phyloP scores from a whole-genome alignment of 305 asterid genomes.

The Plantago lanceolata region DNA sequence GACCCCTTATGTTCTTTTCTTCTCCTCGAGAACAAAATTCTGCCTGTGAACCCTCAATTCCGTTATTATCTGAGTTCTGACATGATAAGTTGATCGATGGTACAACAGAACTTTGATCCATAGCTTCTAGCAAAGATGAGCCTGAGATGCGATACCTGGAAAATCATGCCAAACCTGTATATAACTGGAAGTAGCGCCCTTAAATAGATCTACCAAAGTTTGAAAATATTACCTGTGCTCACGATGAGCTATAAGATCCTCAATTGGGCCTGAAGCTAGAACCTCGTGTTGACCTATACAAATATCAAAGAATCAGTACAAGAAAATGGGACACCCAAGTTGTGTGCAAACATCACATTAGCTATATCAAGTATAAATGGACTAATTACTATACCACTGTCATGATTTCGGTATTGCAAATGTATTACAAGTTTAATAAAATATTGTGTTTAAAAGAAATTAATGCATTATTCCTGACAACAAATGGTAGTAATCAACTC shows the following conservation, averaged over 20 bases:
- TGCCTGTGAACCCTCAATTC: constrained; percentile 40
- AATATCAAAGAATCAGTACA: constrained; percentile 18
- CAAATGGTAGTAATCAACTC: too few species aligned
- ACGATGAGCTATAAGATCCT: constrained; percentile 99
- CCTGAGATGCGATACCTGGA: constrained; percentile 97
- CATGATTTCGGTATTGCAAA: too few species aligned
- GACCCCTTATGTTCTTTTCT: constrained; percentile 73
- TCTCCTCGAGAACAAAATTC: constrained; percentile 54
- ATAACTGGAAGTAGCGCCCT: too few species aligned
- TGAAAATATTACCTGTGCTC: constrained; percentile 75
- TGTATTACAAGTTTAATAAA: too few species aligned
- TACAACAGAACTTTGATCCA: constrained; percentile 75
- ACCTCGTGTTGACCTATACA: constrained; percentile 88
- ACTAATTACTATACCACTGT: too few species aligned
- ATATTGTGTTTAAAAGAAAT: too few species aligned
- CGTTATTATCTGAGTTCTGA: constrained; percentile 50
- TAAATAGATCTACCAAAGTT: constrained; percentile 21
- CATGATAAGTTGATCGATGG: constrained; percentile 47
- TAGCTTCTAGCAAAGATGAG: constrained; percentile 86
- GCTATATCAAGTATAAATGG: too few species aligned
- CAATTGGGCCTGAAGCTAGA: constrained; percentile 98
- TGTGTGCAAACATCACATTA: background rate
- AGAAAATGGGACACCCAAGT: constrained; percentile 7
- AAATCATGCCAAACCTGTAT: constrained; percentile 22
- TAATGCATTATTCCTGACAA: too few species aligned